Evolutionary conservation across 768 basidiomycete genomes (phyloP).

Genomic region (Sistotremastrum suecicum): DNA sequence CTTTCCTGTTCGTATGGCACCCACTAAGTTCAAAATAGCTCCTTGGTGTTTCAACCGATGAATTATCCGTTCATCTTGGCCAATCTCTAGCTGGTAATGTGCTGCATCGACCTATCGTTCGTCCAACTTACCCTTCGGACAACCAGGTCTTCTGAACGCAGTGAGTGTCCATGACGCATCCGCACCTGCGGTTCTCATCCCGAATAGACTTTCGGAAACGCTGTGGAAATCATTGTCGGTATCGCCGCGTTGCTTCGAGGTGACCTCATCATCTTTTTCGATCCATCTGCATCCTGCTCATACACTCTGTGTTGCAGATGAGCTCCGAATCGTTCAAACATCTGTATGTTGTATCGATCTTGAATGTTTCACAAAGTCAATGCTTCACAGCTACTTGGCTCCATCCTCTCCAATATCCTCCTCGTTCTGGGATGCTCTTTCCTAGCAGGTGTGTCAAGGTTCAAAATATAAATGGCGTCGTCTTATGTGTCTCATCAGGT

Average conservation of each 20-base stretch:
- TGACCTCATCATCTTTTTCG: conserved; percentile 15
- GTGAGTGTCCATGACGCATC: conserved; percentile 10
- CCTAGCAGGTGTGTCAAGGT: conserved; percentile 41
- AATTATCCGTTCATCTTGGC: no score
- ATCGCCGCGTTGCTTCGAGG: conserved; percentile 72
- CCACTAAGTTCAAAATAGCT: no score
- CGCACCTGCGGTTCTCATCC: conserved; percentile 8
- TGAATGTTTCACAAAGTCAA: background rate
- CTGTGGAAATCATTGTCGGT: conserved; percentile 83
- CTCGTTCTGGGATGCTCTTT: conserved; percentile 87
- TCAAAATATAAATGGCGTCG: conserved; percentile 7
- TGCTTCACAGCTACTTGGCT: conserved; percentile 60
- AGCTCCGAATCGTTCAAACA: conserved; percentile 84
- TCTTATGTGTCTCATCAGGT: conserved; percentile 23
- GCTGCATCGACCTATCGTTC: background rate
- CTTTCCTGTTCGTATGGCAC: no score
- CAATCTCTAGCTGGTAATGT: background rate
- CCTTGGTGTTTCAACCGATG: no score
- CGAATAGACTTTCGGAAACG: conserved; percentile 52
- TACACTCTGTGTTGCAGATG: conserved; percentile 25
- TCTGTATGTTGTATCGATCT: conserved; percentile 35
- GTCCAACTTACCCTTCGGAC: background rate
- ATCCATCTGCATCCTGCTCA: background rate
- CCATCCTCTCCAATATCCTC: conserved; percentile 80
- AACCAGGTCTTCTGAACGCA: conserved; percentile 73